Base-by-base conservation (phyloP, 352 stramenopile species). In the Detonula confervacea region DNA sequence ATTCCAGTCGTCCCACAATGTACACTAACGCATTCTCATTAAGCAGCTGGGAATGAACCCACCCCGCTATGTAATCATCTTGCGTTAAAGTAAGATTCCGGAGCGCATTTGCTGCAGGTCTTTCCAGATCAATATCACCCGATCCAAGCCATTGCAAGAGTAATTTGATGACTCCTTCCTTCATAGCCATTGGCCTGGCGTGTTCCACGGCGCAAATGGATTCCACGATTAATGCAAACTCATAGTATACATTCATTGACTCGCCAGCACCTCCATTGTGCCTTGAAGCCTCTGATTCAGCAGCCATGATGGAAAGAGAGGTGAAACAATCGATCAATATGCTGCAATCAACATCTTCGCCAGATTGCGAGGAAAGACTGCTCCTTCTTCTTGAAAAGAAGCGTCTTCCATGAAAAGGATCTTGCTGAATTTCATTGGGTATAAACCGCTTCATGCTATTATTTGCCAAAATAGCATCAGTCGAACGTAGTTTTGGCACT, bases 31-130 rank as follows among this genome's bases (percentile, higher is more conserved):
- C 86, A 29, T 81, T 81, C 56, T 89, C 77, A 54, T 88, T 90
- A 18, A 91, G 82, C 42, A 90, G 71, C 68, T 91, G 80, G 24
- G 80, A 90, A 73, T 91, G 86, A 69, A 91, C 86, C 86, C 86
- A 91, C 4, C 86, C 86, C 61, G 86, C 86, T 51, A 83, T 85
- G 54, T 91, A 91, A 29, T 75, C 77, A 62, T 90, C 83, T 57
- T 87, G 44, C 2, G 44, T 27, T 27, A 76, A 83, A 52, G 86
- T 89, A 2, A 91, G 46, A 75, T 84, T 77, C n/a, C 80, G 69
- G n/a, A 91, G 59, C n/a, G 86, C 65, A 47, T 70, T 85, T 22
- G 73, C 77, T 24, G 81, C 79, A 24, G 77, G 42, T 52, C 73
- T 44, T 33, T 87, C 63, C 35, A 88, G 68, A 14, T 86, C 70